These are phyloP conservation scores for Pisolithus sp. DNA, from an alignment of 768 basidiomycete genomes.

Conservation along the genomic window DNA sequence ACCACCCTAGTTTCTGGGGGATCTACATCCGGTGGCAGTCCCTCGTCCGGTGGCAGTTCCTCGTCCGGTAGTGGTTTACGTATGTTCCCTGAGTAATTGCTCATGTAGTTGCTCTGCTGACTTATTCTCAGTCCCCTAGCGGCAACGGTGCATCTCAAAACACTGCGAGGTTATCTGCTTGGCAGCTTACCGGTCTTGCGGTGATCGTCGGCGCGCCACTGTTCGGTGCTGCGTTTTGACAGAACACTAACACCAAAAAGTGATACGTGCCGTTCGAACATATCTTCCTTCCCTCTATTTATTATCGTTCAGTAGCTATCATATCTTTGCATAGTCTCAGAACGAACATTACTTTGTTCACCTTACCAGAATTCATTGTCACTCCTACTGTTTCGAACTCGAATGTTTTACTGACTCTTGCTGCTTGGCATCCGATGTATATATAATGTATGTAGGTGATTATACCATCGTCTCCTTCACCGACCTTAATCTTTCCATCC, in stretches of 20 bases:
- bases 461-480: no score
- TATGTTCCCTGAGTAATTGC: no score
- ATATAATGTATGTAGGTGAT: no score
- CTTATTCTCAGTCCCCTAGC: neutral
- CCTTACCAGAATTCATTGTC: no score
- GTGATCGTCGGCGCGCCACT: constrained; percentile 3
- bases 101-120: neutral
- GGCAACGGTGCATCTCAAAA: constrained; percentile 6
- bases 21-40: neutral
- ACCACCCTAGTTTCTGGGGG: neutral
- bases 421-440: no score
- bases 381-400: no score
- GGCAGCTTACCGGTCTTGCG: constrained; percentile 5
- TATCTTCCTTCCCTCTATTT: neutral
- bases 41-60: neutral
- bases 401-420: no score
- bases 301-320: no score
- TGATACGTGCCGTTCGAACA: neutral
- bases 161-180: neutral
- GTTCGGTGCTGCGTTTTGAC: neutral
- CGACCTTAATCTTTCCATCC: no score
- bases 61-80: neutral
- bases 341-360: no score
- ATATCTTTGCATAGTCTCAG: no score
- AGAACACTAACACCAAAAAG: neutral